Evolutionary conservation across 495 filamentous ascomycete species (phyloP).

Genomic region (Rhypophila decipiens): DNA sequence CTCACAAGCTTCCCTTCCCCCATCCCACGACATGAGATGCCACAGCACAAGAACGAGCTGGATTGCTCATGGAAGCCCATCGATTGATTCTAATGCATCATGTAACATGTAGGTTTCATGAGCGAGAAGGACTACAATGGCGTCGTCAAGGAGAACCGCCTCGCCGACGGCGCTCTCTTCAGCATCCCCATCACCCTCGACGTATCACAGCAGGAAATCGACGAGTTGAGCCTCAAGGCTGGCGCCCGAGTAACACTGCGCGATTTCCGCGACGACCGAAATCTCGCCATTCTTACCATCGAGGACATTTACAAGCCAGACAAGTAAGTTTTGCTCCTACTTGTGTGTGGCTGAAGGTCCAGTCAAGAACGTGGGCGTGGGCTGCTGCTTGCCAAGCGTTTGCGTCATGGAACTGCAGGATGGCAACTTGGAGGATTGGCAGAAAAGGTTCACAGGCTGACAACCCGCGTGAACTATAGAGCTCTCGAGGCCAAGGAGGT

Average conservation of each 20-base stretch:
- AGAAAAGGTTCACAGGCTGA: slow-evolving; percentile 4
- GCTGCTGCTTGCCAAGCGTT: too few relatives aligned
- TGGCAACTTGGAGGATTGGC: too few relatives aligned
- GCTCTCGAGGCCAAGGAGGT: slow-evolving; percentile 83
- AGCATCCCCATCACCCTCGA: slow-evolving; percentile 96
- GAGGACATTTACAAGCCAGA: slow-evolving; percentile 95
- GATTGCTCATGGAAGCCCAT: too few relatives aligned
- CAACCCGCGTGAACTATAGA: slow-evolving; percentile 42
- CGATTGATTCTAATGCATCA: too few relatives aligned
- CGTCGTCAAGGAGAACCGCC: slow-evolving; percentile 78
- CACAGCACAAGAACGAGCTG: not conserved
- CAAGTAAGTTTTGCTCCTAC: slow-evolving; percentile 58
- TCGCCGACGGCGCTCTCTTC: slow-evolving; percentile 87
- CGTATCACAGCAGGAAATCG: slow-evolving; percentile 64
- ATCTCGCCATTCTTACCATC: slow-evolving; percentile 90
- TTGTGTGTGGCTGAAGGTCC: slow-evolving; percentile 4
- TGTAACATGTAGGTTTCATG: slow-evolving; percentile 79
- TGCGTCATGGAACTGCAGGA: slow-evolving; percentile 20
- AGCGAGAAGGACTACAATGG: slow-evolving; percentile 92
- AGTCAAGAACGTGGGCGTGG: not conserved
- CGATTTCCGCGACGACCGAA: slow-evolving; percentile 93
- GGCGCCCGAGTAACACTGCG: slow-evolving; percentile 80
- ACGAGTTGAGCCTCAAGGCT: slow-evolving; percentile 63
- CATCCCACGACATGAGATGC: not conserved
- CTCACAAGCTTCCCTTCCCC: not conserved